Conservation (phyloP, 306 rosid genomes). For the Malus sylvestris region DNA sequence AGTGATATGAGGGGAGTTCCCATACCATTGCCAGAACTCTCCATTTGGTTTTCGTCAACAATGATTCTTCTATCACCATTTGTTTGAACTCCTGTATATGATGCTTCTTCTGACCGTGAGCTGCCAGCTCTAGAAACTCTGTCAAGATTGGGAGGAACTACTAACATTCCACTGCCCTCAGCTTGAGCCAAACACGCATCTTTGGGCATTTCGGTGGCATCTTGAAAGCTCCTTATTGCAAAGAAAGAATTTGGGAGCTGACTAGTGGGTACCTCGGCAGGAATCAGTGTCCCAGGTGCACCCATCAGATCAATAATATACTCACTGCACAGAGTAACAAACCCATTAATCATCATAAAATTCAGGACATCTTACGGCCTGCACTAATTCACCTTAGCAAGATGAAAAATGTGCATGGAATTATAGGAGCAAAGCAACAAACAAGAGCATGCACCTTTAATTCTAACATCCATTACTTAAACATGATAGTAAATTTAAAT, state of each 20-base stretch:
- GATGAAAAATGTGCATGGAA: neutral
- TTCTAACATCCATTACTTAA: slow-evolving; percentile 1
- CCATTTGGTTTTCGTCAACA: slow-evolving; percentile 35
- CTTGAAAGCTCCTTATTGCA: slow-evolving; percentile 51
- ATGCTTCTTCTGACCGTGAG: slow-evolving; percentile 42
- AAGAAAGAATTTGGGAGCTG: slow-evolving; percentile 72
- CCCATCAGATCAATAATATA: slow-evolving; percentile 97
- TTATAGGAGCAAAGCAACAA: neutral
- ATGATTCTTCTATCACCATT: slow-evolving; percentile 28
- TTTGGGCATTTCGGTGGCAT: slow-evolving; percentile 44
- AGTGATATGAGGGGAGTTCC: slow-evolving; percentile 32
- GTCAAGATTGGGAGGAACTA: slow-evolving; percentile 31
- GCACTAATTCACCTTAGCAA: neutral
- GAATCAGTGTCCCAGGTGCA: slow-evolving; percentile 95
- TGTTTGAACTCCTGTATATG: slow-evolving; percentile 28
- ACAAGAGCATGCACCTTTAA: neutral
- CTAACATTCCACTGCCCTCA: slow-evolving; percentile 31
- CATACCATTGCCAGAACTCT: slow-evolving; percentile 34
- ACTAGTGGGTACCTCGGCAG: slow-evolving; percentile 86
- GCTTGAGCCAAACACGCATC: slow-evolving; percentile 25
- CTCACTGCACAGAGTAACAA: slow-evolving; percentile 67
- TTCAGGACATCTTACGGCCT: neutral
- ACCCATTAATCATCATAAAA: slow-evolving; percentile 23
- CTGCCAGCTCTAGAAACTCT: slow-evolving; percentile 30
- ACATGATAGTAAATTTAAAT: neutral